Percentiles rank a stretch among this genome's conserved stretches.
These are phyloP conservation scores for Pichia scutulata DNA, from an alignment of 805 yeast genomes.

Conservation along the genomic window DNA sequence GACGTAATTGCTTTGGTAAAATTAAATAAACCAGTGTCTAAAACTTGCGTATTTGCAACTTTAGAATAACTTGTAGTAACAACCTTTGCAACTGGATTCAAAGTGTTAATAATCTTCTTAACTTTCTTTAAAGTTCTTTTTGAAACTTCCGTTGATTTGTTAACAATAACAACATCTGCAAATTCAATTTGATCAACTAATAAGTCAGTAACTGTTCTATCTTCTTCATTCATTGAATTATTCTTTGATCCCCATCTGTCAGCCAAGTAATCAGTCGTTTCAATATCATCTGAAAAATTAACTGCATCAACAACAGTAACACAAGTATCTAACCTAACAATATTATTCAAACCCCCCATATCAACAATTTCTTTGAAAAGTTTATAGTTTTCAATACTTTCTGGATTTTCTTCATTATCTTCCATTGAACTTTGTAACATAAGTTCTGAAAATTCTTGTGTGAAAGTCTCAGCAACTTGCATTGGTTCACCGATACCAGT, in stretches of 20 bases:
- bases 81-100: slow-evolving; percentile 38
- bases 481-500: slow-evolving; percentile 43
- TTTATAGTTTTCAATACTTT: slow-evolving; percentile 5
- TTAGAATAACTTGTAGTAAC: slow-evolving; percentile 31
- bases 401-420: slow-evolving; percentile 4
- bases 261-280: slow-evolving; percentile 35
- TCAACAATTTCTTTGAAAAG: slow-evolving; percentile 24
- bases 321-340: slow-evolving; percentile 36
- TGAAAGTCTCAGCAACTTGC: slow-evolving; percentile 44
- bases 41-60: slow-evolving; percentile 29
- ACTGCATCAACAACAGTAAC: slow-evolving; percentile 40
- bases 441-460: slow-evolving; percentile 33
- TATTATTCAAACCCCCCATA: slow-evolving; percentile 34
- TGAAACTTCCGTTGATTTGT: slow-evolving; percentile 29
- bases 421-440: slow-evolving; percentile 17
- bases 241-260: slow-evolving; percentile 31
- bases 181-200: slow-evolving; percentile 42
- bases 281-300: slow-evolving; percentile 35
- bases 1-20: slow-evolving; percentile 36
- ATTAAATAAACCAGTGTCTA: slow-evolving; percentile 32
- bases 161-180: slow-evolving; percentile 37
- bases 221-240: slow-evolving; percentile 34
- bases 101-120: slow-evolving; percentile 25
- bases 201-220: slow-evolving; percentile 37
- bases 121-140: slow-evolving; percentile 25